Percentiles rank a stretch among this genome's conserved stretches.
Evolutionary conservation across 495 filamentous ascomycete genomes (phyloP).

Genomic region (Penicillium lividum): DNA sequence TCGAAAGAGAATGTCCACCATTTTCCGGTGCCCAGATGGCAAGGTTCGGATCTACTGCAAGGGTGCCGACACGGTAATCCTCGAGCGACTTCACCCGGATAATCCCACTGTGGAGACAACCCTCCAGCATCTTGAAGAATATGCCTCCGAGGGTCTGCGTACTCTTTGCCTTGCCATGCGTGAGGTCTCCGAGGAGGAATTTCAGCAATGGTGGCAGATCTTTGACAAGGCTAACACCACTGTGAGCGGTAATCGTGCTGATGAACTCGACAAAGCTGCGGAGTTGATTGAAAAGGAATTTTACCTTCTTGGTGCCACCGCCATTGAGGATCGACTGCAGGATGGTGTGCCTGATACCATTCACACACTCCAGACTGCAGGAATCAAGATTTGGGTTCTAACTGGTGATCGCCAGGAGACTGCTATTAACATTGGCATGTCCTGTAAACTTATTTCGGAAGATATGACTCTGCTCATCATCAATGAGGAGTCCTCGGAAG

Average conservation of each 20-base stretch:
- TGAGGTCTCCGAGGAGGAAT: constrained; percentile 89
- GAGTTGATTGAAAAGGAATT: constrained; percentile 94
- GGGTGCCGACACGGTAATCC: constrained; percentile 95
- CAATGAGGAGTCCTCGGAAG: constrained; percentile 78
- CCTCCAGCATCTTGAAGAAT: constrained; percentile 92
- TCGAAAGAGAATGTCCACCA: constrained; percentile 95
- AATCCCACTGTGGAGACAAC: constrained; percentile 88
- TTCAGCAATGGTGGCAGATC: constrained; percentile 81
- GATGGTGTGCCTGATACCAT: constrained; percentile 99
- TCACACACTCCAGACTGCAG: constrained; percentile 92
- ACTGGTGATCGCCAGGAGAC: constrained; percentile 98
- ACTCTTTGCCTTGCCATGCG: constrained; percentile 96
- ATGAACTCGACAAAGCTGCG: constrained; percentile 96
- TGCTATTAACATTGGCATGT: constrained; percentile 99
- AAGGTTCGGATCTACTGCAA: constrained; percentile 93
- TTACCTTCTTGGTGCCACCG: constrained; percentile 88
- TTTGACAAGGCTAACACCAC: constrained; percentile 90
- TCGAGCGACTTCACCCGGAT: constrained; percentile 76
- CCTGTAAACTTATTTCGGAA: constrained; percentile 96
- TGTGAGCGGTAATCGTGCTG: constrained; percentile 85
- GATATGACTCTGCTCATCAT: constrained; percentile 98
- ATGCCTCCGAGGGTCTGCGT: constrained; percentile 92
- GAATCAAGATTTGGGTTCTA: constrained; percentile 98
- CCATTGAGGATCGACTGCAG: constrained; percentile 95
- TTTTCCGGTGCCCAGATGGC: constrained; percentile 95